Percentiles rank a stretch among this genome's conserved stretches.
Evolutionary conservation across 2,329 filamentous ascomycete genomes (phyloP).

Genomic region (Fusarium compactum): DNA sequence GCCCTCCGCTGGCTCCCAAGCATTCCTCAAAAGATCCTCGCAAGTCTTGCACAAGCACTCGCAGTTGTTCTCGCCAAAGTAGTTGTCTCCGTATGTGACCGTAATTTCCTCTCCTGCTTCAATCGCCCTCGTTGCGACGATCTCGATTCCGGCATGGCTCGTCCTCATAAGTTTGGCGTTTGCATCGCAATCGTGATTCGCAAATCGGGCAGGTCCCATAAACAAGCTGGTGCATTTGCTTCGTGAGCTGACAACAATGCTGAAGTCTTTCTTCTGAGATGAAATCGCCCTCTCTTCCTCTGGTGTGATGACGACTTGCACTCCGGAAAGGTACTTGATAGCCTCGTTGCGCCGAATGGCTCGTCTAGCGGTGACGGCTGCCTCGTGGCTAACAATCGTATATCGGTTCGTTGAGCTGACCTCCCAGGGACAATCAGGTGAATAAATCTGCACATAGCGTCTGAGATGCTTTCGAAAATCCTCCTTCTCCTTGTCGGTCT

Average conservation of each 20-base stretch:
- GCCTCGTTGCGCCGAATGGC: constrained; percentile 84
- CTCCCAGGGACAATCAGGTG: constrained; percentile 94
- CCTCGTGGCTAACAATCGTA: constrained; percentile 90
- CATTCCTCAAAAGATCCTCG: constrained; percentile 80
- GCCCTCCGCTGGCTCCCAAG: constrained; percentile 75
- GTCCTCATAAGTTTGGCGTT: constrained; percentile 90
- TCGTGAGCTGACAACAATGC: constrained; percentile 92
- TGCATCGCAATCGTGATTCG: constrained; percentile 95
- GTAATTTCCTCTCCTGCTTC: constrained; percentile 93
- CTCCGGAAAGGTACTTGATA: constrained; percentile 91
- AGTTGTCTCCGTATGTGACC: constrained; percentile 93
- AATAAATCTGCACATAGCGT: constrained; percentile 92
- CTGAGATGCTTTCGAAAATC: constrained; percentile 88
- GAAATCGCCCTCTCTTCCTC: constrained; percentile 90
- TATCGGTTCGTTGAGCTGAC: constrained; percentile 93
- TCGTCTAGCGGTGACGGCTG: constrained; percentile 83
- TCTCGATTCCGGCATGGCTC: constrained; percentile 88
- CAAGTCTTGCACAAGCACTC: constrained; percentile 94
- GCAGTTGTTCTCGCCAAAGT: constrained; percentile 94
- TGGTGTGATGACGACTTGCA: constrained; percentile 90
- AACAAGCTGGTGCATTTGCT: constrained; percentile 93
- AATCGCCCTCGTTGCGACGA: constrained; percentile 86
- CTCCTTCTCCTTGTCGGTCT: constrained; percentile 82
- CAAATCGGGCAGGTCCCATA: constrained; percentile 93
- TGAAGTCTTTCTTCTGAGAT: constrained; percentile 90